phyloP scores from a whole-genome alignment of 352 stramenopile species.

The Globisporangium orthogonon region DNA sequence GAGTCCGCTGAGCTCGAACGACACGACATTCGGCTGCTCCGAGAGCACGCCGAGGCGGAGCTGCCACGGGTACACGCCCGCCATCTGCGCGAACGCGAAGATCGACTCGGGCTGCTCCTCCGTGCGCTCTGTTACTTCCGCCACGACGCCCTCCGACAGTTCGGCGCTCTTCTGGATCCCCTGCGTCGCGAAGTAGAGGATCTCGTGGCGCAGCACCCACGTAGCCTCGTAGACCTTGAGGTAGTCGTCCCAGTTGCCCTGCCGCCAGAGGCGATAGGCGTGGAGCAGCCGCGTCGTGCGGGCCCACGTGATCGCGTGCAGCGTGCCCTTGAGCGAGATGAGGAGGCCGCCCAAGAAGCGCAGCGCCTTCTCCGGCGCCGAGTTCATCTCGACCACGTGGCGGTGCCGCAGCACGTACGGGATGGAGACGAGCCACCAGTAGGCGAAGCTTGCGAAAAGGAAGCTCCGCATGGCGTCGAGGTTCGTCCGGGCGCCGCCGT shows the following conservation, averaged over 20 bases:
- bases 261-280: conserved; percentile 69
- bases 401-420: conserved; percentile 66
- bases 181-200: conserved; percentile 79
- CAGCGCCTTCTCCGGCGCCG: conserved; percentile 44
- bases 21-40: conserved; percentile 45
- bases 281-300: conserved; percentile 52
- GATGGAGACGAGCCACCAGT: conserved; percentile 62
- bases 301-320: conserved; percentile 64
- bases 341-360: conserved; percentile 63
- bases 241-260: conserved; percentile 82
- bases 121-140: neutral
- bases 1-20: conserved; percentile 65
- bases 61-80: conserved; percentile 63
- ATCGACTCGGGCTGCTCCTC: conserved; percentile 28
- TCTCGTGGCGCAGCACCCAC: conserved; percentile 78
- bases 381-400: conserved; percentile 44
- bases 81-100: conserved; percentile 65
- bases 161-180: conserved; percentile 54
- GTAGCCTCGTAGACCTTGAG: conserved; percentile 82
- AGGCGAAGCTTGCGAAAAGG: conserved; percentile 61
- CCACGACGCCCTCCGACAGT: neutral
- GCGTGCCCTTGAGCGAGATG: conserved; percentile 55
- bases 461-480: conserved; percentile 76
- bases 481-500: conserved; percentile 52
- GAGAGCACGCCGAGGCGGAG: conserved; percentile 35